Conservation (phyloP, 257 asterid genomes). For the Nyctanthes arbortristis region DNA sequence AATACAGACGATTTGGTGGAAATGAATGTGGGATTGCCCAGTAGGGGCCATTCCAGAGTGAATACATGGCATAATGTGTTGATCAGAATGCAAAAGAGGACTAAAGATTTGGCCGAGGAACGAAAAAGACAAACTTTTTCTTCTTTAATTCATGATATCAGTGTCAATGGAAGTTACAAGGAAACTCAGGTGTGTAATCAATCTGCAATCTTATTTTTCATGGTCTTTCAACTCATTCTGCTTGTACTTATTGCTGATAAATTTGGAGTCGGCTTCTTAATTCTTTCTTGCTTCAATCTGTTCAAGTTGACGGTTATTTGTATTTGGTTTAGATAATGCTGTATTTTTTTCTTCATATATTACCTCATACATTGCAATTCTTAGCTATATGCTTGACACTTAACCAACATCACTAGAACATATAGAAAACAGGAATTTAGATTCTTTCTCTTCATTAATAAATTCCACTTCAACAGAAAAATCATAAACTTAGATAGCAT, state of each 20-base stretch:
- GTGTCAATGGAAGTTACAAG: conserved; percentile 31
- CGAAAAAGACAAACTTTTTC: conserved; percentile 23
- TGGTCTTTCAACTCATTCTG: too few species aligned
- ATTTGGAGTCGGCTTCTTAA: not conserved
- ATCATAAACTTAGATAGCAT: too few species aligned
- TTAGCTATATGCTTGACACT: too few species aligned
- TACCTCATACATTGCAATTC: too few species aligned
- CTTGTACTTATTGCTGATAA: not conserved
- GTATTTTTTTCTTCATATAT: not conserved
- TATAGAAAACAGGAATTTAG: not conserved
- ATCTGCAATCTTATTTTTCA: conserved; percentile 1
- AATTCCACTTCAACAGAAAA: too few species aligned
- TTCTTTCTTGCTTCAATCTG: not conserved
- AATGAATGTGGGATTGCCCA: conserved; percentile 67
- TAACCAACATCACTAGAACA: not conserved
- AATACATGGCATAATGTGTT: conserved; percentile 85
- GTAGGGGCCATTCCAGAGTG: conserved; percentile 63
- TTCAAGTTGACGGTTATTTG: not conserved
- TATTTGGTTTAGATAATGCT: not conserved
- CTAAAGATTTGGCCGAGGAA: conserved; percentile 47
- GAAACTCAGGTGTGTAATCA: conserved; percentile 34
- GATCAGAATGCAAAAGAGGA: conserved; percentile 68
- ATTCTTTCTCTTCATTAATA: too few species aligned
- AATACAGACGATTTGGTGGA: conserved; percentile 60
- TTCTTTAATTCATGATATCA: conserved; percentile 23